Base-by-base conservation (phyloP, 495 filamentous ascomycete genomes). In the Aspergillus sparsus region DNA sequence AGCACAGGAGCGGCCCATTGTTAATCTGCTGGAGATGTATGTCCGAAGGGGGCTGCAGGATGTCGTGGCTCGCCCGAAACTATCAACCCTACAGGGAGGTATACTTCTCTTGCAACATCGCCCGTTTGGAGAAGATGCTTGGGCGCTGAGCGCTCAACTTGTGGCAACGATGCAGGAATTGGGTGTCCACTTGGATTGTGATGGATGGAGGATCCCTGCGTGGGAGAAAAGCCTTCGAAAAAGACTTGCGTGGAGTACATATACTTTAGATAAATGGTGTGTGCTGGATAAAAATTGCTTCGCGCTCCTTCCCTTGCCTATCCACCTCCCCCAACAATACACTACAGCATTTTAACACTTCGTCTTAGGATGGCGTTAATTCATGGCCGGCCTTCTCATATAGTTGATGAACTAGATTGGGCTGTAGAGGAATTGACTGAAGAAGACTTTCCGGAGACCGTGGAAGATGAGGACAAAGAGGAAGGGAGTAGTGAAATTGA, bases 321-420 rank as follows among this genome's bases (percentile, higher is more conserved):
- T 9, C 44, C 4, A n/a, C 44, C 4, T 47, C 27, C 16, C 10
- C 44, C 27, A 10, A 47, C 15, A 10, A 47, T 18, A 21, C 5
- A 42, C 9, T 42, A 2, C 13, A 13, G 21, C 21, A 1, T 27
- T 27, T 3, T 27, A 27, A 27, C 21, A 27, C 21, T 1, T 27
- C 1, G 21, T 3, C 21, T 27, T 27, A 54, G 52, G 52, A 54
- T 54, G 52, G 52, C 52, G 5, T 16, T 54, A 0, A 54, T 54
- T 11, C 52, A 54, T 27, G 52, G 52, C 1, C 35, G 52, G 8
- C 52, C 52, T 5, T 54, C 52, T 41, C 52, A 54, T 42, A 54
- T 54, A 5, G 52, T 54, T 9, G 52, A 54, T 9, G 52, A 54
- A 41, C 52, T 54, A 16, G 52, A 54, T 16, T 54, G 52, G 52